Evolutionary conservation across 305 asterid genomes (phyloP).

Genomic region (Solanum hybrid): DNA sequence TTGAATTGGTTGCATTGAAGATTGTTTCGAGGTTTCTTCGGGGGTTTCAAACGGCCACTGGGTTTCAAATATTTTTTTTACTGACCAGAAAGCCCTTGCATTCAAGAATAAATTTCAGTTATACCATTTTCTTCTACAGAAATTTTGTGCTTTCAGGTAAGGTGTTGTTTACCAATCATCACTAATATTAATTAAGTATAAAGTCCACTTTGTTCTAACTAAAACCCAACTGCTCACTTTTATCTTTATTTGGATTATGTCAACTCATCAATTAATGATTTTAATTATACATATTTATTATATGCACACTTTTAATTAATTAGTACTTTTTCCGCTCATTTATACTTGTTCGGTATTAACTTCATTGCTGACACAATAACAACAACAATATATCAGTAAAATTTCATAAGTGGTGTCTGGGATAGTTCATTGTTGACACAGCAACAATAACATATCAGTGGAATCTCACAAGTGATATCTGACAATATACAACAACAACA

Average conservation of each 20-base stretch:
- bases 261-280: background rate
- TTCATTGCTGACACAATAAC: background rate
- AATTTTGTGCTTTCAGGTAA: background rate
- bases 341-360: background rate
- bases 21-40: constrained; percentile 28
- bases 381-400: background rate
- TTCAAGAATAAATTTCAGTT: background rate
- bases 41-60: constrained; percentile 47
- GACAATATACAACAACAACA: background rate
- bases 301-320: background rate
- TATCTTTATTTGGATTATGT: background rate
- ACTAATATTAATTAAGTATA: background rate
- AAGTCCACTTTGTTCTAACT: background rate
- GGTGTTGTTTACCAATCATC: background rate
- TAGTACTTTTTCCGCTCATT: background rate
- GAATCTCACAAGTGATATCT: too few relatives aligned
- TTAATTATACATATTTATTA: background rate
- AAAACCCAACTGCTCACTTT: background rate
- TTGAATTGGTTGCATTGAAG: constrained; percentile 27
- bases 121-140: background rate
- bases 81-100: background rate
- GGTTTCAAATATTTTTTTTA: constrained; percentile 29
- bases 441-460: background rate
- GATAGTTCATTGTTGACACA: background rate
- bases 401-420: too few relatives aligned